Evolutionary conservation across 129 eudicot genomes (phyloP), one percentile per base, ranked within the genome.

Genomic region (Pulicaria dysenterica): DNA sequence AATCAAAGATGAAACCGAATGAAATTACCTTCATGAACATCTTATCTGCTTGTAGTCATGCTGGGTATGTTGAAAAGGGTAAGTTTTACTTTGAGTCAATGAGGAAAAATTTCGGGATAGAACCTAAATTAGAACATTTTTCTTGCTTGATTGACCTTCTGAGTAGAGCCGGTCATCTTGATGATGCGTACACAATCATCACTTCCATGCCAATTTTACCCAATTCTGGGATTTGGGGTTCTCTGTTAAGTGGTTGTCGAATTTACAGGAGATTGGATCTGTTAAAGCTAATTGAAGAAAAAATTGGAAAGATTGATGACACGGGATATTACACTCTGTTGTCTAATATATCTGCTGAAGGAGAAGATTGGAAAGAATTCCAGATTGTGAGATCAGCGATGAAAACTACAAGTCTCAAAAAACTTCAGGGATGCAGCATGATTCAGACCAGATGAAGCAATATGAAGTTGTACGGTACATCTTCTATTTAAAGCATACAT

Each of bases 31-130:
- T 87, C 50, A 81, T 85, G 95, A 90, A 87, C 73, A 81, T 90
- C 11, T 58, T 90, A 15, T 87, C 89, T 12, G 96, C 95, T 34
- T 91, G 95, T 72, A 85, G 95, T 61, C 97, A 87, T 80, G 91
- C 84, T n/a, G 97, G 97, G 59, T 82, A 87, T 70, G 86, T 91
- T 37, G 83, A 87, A 74, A 77, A 64, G 74, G 97, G 91, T n/a
- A 88, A 85, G 80, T 56, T 57, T 12, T 85, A 81, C 65, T 91
- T 87, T 58, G 80, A 82, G 48, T 74, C 67, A 13, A 83, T 88
- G 97, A 64, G 59, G 41, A 83, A 47, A 48, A 86, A 85, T 73
- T 88, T 78, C 12, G 92, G 90, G 14, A 58, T 84, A 57, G 71
- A 64, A 55, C 92, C 90, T 0, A 75, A 77, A 42, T 57, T 67